Percentiles rank a stretch among this genome's conserved stretches.
Evolutionary conservation across 1,139 yeast genomes (phyloP).

Genomic region (Keqinozyma sinolaborantium): DNA sequence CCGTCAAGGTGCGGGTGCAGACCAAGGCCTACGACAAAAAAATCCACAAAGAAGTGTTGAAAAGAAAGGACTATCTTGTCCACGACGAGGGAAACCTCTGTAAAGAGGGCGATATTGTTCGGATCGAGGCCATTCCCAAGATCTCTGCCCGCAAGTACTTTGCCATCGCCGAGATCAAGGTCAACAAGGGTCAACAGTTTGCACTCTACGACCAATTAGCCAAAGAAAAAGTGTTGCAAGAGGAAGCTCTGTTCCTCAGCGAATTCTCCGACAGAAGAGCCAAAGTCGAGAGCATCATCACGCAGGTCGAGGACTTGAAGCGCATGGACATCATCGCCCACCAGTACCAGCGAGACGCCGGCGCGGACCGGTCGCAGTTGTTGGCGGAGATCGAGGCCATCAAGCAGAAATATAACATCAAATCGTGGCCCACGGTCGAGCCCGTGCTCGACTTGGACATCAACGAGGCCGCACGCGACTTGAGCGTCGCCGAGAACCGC

Average conservation of each 20-base stretch:
- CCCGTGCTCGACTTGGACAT: constrained; percentile 34
- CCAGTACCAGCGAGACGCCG: constrained; percentile 27
- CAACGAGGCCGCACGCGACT: constrained; percentile 19
- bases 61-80: constrained; percentile 80
- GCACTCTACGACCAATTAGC: constrained; percentile 76
- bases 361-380: constrained; percentile 36
- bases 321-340: constrained; percentile 39
- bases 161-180: constrained; percentile 92
- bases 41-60: constrained; percentile 73
- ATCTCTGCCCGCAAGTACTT: constrained; percentile 78
- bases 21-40: constrained; percentile 62
- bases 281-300: constrained; percentile 31
- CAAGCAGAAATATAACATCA: constrained; percentile 50
- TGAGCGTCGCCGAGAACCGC: constrained; percentile 25
- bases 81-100: constrained; percentile 93
- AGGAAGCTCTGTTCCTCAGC: constrained; percentile 52
- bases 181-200: constrained; percentile 88
- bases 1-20: constrained; percentile 90
- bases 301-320: constrained; percentile 47
- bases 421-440: constrained; percentile 55
- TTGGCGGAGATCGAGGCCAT: constrained; percentile 45
- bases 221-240: constrained; percentile 56
- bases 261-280: constrained; percentile 48
- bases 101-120: constrained; percentile 92
- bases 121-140: constrained; percentile 89